Conservation (phyloP, 2,329 filamentous ascomycete genomes). For the Coniochaeta sp. region DNA sequence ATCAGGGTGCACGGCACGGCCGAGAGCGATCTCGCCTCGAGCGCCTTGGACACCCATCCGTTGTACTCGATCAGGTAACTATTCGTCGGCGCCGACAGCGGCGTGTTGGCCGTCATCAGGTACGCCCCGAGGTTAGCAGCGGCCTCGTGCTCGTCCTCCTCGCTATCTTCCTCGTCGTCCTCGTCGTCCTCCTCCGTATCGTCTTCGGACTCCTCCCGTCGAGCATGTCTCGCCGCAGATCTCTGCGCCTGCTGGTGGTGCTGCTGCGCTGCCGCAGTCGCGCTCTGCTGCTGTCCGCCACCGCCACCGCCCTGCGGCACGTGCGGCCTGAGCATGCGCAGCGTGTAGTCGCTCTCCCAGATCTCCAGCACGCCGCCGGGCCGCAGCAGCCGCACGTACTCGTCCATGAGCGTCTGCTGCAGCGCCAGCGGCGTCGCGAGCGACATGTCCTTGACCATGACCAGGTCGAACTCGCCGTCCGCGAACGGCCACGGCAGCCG, state of each 20-base stretch:
- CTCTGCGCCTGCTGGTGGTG: constrained; percentile 21
- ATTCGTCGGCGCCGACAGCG: constrained; percentile 74
- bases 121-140: constrained; percentile 72
- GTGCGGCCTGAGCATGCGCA: constrained; percentile 77
- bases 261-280: neutral
- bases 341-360: constrained; percentile 82
- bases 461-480: constrained; percentile 74
- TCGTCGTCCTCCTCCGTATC: constrained; percentile 21
- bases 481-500: constrained; percentile 69
- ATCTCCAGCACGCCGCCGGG: constrained; percentile 77
- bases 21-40: constrained; percentile 63
- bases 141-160: constrained; percentile 54
- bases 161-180: constrained; percentile 21
- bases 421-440: constrained; percentile 55
- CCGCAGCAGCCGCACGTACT: constrained; percentile 68
- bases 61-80: constrained; percentile 79
- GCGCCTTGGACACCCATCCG: constrained; percentile 67
- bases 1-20: constrained; percentile 74
- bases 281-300: neutral
- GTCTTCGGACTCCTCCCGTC: constrained; percentile 2
- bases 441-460: constrained; percentile 81
- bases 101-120: constrained; percentile 73
- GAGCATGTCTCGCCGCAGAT: constrained; percentile 16
- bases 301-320: constrained; percentile 43
- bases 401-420: constrained; percentile 53